Percentiles rank a stretch among this genome's conserved stretches.
Conservation (phyloP, 495 filamentous ascomycete species). For the Immersiella caudata region DNA sequence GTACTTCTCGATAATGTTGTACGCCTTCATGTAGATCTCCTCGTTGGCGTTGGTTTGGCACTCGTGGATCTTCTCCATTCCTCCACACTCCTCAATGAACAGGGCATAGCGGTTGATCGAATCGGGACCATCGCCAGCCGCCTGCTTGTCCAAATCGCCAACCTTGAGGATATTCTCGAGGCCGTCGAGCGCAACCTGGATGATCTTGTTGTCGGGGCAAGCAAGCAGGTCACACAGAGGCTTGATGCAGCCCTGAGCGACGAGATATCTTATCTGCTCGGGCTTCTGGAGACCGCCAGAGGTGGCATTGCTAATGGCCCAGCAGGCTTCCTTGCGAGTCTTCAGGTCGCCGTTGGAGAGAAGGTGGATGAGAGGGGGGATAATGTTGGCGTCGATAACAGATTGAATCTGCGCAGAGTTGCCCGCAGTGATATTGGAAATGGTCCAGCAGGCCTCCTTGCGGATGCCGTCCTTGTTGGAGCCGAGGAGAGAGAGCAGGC, state of each 20-base stretch:
- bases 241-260: slow-evolving; percentile 92
- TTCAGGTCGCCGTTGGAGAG: slow-evolving; percentile 97
- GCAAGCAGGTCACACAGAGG: slow-evolving; percentile 94
- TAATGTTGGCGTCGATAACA: slow-evolving; percentile 95
- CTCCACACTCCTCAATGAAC: slow-evolving; percentile 97
- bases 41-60: slow-evolving; percentile 99
- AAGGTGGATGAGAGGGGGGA: slow-evolving; percentile 93
- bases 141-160: slow-evolving; percentile 96
- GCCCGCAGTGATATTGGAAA: slow-evolving; percentile 97
- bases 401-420: slow-evolving; percentile 98
- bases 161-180: slow-evolving; percentile 99
- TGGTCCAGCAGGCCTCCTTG: slow-evolving; percentile 99
- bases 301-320: slow-evolving; percentile 99
- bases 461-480: slow-evolving; percentile 98
- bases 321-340: slow-evolving; percentile 99
- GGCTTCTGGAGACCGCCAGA: slow-evolving; percentile 98
- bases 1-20: slow-evolving; percentile 99
- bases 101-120: slow-evolving; percentile 95
- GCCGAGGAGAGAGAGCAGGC: slow-evolving; percentile 86
- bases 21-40: slow-evolving; percentile 99
- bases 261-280: slow-evolving; percentile 95
- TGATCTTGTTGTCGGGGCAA: slow-evolving; percentile 99
- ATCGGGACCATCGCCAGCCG: slow-evolving; percentile 69
- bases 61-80: slow-evolving; percentile 99
- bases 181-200: slow-evolving; percentile 97